Evolutionary conservation across 2,329 filamentous ascomycete species (phyloP), one percentile per base, ranked within the genome.

Genomic region (Colletotrichum nymphaeae): DNA sequence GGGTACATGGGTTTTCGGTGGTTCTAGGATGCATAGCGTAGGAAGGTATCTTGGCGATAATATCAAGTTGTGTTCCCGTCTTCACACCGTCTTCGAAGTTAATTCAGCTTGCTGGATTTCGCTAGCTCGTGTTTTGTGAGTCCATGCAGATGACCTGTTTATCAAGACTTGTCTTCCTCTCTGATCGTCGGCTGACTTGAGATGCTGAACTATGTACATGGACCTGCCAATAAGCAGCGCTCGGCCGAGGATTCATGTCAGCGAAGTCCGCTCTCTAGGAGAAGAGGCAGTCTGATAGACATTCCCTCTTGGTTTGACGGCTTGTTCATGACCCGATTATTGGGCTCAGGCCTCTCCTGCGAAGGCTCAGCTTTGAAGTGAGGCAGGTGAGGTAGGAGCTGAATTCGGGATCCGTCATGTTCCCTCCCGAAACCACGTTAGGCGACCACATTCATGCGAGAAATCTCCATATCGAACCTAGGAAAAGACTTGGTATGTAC

Each of bases 21-120:
- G 32, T 57, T 46, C 37, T 24, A 24, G 57, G 26, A 68, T 69
- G 67, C 70, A 73, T 73, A 65, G 70, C 67, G 59, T 64, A 49
- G 46, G 70, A 46, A 30, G 59, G 26, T 57, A 62, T 56, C 26
- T 49, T 37, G 55, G 64, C 32, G 9, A 62, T 53, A 14, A 56
- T 28, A 66, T 24, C 66, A 73, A 46, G 42, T 49, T 52, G 24
- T 32, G n/a, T 65, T 12, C 22, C 12, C 6, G 16, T 42, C 53
- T 56, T 6, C 28, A 56, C 5, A 28, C 11, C 16, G 22, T 28
- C 2, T 32, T 26, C 7, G 24, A 24, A 14, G n/a, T 5, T 22
- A 1, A 2, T 28, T 22, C n/a, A 22, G 9, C 22, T 19, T 9
- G 28, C 4, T 16, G 1, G 16, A n/a, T 46, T 7, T 16, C 16